These are phyloP conservation scores for Haplographium delicatum DNA, from an alignment of 495 filamentous ascomycete genomes.

Conservation along the genomic window DNA sequence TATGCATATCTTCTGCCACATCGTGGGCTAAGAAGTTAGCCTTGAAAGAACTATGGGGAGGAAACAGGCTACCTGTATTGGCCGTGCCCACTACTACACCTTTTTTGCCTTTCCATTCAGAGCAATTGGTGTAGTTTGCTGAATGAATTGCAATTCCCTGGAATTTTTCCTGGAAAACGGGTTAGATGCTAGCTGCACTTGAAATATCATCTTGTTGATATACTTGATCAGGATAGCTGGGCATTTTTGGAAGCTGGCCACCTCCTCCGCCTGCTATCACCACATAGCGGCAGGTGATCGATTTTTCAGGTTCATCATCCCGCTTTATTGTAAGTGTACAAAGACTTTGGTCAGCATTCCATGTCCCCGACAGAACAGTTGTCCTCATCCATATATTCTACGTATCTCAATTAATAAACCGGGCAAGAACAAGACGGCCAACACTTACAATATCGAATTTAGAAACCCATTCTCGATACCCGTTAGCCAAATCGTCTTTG, in stretches of 20 bases:
- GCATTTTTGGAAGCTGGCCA: conserved; percentile 28
- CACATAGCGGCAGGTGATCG: conserved; percentile 22
- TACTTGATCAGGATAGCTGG: conserved; percentile 26
- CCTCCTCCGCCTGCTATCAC: conserved; percentile 33
- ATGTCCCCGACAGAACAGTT: neutral
- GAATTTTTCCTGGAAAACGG: conserved; percentile 2
- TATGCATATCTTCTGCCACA: conserved; percentile 38
- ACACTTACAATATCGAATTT: conserved; percentile 32
- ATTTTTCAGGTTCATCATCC: conserved; percentile 12
- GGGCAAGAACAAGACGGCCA: no score
- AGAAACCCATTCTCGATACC: conserved; percentile 30
- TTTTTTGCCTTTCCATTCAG: conserved; percentile 31
- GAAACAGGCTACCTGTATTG: conserved; percentile 34
- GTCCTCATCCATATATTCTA: conserved; percentile 7
- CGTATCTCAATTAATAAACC: conserved; percentile 11
- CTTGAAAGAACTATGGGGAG: neutral
- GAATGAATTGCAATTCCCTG: conserved; percentile 35
- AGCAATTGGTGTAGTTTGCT: conserved; percentile 26
- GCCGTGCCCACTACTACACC: conserved; percentile 40
- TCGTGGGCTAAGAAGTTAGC: conserved; percentile 33
- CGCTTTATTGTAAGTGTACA: conserved; percentile 29
- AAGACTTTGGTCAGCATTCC: conserved; percentile 16
- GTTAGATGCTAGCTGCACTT: neutral
- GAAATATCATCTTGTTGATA: neutral
- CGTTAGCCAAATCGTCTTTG: conserved; percentile 32